phyloP scores from a whole-genome alignment of 148 eudicot genomes.

The Rhododendron vialii region DNA sequence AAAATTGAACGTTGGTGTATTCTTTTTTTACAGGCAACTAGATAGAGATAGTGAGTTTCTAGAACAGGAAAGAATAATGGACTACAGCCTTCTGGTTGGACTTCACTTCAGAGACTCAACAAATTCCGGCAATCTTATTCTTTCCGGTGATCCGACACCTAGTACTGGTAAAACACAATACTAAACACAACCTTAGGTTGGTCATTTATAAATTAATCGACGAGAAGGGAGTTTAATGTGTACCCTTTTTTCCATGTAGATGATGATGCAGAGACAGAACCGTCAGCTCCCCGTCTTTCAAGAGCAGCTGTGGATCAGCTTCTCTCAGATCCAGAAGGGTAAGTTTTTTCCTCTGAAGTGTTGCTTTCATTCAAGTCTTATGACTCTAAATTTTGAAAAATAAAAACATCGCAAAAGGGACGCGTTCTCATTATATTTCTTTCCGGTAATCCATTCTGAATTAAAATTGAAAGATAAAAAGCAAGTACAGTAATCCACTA shows the following conservation, averaged over 20 bases:
- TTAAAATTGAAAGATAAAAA: neutral
- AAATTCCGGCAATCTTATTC: slow-evolving; percentile 39
- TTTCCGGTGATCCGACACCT: slow-evolving; percentile 52
- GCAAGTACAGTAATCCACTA: neutral
- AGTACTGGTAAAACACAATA: slow-evolving; percentile 12
- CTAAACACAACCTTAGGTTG: neutral
- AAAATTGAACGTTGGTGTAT: neutral
- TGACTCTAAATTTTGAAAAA: neutral
- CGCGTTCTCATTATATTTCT: neutral
- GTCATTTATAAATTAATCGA: neutral
- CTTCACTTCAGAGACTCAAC: slow-evolving; percentile 72
- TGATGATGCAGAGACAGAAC: slow-evolving; percentile 42
- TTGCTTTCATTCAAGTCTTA: neutral
- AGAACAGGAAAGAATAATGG: slow-evolving; percentile 92
- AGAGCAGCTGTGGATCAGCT: slow-evolving; percentile 48
- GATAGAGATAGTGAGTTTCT: slow-evolving; percentile 88
- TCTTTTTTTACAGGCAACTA: slow-evolving; percentile 53
- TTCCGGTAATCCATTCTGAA: neutral
- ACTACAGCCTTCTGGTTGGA: slow-evolving; percentile 83
- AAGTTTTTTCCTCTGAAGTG: slow-evolving; percentile 5
- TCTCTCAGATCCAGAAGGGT: slow-evolving; percentile 53
- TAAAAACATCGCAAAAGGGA: too few species aligned
- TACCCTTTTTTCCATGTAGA: slow-evolving; percentile 22
- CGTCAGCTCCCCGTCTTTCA: slow-evolving; percentile 46
- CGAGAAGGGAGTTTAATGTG: neutral